Evolutionary conservation across 1,139 yeast genomes (phyloP).

Genomic region (Geotrichum australiense): DNA sequence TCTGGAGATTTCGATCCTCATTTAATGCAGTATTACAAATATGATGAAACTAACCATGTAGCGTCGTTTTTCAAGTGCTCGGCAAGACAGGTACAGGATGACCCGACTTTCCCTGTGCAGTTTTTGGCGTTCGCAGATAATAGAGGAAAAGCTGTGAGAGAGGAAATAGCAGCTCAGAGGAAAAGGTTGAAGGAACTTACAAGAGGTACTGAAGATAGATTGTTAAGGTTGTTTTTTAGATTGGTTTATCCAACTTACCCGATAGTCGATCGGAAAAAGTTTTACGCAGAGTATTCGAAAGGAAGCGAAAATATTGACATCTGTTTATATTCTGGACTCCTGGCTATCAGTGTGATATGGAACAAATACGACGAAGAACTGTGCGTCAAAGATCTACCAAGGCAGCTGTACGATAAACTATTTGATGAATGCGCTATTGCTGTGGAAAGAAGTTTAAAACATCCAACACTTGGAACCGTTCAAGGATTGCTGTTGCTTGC

Average conservation of each 20-base stretch:
- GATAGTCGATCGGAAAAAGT: constrained; percentile 32
- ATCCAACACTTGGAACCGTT: constrained; percentile 40
- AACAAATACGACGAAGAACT: constrained; percentile 35
- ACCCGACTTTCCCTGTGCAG: constrained; percentile 28
- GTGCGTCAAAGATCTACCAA: constrained; percentile 33
- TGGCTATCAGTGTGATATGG: constrained; percentile 35
- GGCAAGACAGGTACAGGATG: constrained; percentile 27
- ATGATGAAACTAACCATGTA: constrained; percentile 24
- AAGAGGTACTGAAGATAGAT: constrained; percentile 28
- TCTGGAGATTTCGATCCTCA: constrained; percentile 36
- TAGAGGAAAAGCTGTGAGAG: constrained; percentile 18
- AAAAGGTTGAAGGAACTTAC: constrained; percentile 24
- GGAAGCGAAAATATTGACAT: constrained; percentile 29
- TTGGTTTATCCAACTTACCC: constrained; percentile 36
- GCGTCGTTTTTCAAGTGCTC: constrained; percentile 31
- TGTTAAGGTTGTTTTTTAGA: constrained; percentile 32
- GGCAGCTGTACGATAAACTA: constrained; percentile 27
- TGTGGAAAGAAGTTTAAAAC: constrained; percentile 31
- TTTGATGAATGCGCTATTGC: constrained; percentile 31
- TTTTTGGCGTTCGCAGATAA: constrained; percentile 27
- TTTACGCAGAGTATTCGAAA: constrained; percentile 31
- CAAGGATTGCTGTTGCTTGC: constrained; percentile 37
- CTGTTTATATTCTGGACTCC: constrained; percentile 32
- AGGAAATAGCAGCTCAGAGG: constrained; percentile 23
- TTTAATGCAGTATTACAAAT: constrained; percentile 28